Percentiles rank a stretch among this genome's conserved stretches.
phyloP scores from a whole-genome alignment of 2,329 filamentous ascomycete species.

The Teratosphaeria pseudoeucalypti region DNA sequence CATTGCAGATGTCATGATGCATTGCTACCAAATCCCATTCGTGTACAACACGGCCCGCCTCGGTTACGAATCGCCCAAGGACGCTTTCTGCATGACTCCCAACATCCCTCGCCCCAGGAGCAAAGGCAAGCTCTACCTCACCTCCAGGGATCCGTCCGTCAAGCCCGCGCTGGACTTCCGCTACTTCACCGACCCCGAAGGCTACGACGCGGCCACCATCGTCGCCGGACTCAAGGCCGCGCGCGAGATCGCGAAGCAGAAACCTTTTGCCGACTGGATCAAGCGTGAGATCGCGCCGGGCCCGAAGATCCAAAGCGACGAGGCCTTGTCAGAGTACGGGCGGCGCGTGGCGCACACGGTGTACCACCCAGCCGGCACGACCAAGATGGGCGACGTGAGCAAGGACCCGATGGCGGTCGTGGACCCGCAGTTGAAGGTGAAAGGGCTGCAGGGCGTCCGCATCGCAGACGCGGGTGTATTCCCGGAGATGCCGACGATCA shows the following conservation, averaged over 20 bases:
- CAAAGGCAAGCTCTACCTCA: constrained; percentile 66
- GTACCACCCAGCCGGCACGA: constrained; percentile 81
- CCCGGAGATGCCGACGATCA: constrained; percentile 76
- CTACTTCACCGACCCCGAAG: constrained; percentile 79
- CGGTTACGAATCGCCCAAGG: constrained; percentile 59
- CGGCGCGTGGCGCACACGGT: constrained; percentile 75
- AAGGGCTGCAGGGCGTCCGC: constrained; percentile 61
- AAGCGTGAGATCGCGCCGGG: constrained; percentile 74
- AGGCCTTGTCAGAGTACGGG: constrained; percentile 72
- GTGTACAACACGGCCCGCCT: constrained; percentile 71
- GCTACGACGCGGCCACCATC: constrained; percentile 73
- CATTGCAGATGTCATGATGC: constrained; percentile 85
- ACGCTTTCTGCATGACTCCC: constrained; percentile 88
- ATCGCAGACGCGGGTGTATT: constrained; percentile 84
- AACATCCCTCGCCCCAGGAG: constrained; percentile 79
- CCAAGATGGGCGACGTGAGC: constrained; percentile 71
- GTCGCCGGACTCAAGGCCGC: constrained; percentile 67
- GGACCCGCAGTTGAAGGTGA: constrained; percentile 61
- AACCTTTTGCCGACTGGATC: constrained; percentile 73
- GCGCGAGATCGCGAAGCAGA: constrained; percentile 63
- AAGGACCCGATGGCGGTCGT: constrained; percentile 67
- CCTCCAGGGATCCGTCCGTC: constrained; percentile 60
- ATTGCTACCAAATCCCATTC: constrained; percentile 93
- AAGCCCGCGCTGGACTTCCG: constrained; percentile 81
- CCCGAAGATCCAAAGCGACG: constrained; percentile 61